phyloP scores from a whole-genome alignment of 176 grass and related monocot genomes.

The Eremochloa ophiuroides region DNA sequence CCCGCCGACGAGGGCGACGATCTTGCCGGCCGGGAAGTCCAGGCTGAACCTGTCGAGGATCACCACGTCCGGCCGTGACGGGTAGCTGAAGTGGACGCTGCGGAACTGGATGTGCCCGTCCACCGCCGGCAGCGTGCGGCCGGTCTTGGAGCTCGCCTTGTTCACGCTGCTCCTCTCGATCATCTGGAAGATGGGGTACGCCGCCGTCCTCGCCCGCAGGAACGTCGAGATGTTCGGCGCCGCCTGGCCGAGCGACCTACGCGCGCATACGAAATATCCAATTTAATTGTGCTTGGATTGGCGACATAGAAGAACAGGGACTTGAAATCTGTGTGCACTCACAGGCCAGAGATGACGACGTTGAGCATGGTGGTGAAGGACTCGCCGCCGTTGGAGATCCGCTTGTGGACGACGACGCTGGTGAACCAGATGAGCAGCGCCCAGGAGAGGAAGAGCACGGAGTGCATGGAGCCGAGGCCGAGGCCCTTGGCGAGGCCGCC shows the following conservation, averaged over 20 bases:
- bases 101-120: slow-evolving; percentile 75
- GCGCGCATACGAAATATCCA: background rate
- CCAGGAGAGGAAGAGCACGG: slow-evolving; percentile 87
- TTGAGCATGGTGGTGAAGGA: slow-evolving; percentile 98
- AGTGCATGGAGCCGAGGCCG: slow-evolving; percentile 85
- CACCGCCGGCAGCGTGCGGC: slow-evolving; percentile 43
- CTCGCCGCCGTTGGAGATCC: slow-evolving; percentile 86
- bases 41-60: slow-evolving; percentile 66
- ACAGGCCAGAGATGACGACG: slow-evolving; percentile 88
- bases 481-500: slow-evolving; percentile 88
- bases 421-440: slow-evolving; percentile 95
- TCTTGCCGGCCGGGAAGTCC: slow-evolving; percentile 78
- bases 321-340: background rate
- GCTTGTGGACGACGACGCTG: slow-evolving; percentile 72
- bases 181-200: slow-evolving; percentile 94
- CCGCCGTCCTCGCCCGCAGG: slow-evolving; percentile 72
- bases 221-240: slow-evolving; percentile 90
- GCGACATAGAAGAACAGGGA: background rate
- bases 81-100: slow-evolving; percentile 71
- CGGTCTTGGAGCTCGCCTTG: slow-evolving; percentile 51
- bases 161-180: slow-evolving; percentile 78
- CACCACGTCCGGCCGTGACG: slow-evolving; percentile 75
- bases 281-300: background rate
- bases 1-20: slow-evolving; percentile 79
- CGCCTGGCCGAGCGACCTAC: slow-evolving; percentile 77